Conservation (phyloP, 208 protist genomes). For the Trichomonas vaginalis region DNA sequence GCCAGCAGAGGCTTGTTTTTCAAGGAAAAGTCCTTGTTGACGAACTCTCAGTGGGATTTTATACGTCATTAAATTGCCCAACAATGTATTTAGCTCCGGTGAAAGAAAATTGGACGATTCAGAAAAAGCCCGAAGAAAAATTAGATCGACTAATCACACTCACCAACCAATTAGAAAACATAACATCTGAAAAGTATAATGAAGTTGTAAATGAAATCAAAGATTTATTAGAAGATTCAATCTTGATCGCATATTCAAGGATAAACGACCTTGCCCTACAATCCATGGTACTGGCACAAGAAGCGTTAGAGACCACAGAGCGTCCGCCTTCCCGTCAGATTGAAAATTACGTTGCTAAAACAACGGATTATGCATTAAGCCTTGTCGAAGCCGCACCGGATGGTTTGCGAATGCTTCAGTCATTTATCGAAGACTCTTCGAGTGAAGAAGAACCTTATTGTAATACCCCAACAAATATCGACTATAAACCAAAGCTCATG, state of each 20-base stretch:
- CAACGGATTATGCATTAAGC: neutral
- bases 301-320: neutral
- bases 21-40: neutral
- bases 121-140: neutral
- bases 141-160: neutral
- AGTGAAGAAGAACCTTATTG: neutral
- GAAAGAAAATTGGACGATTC: neutral
- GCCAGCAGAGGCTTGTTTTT: neutral
- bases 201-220: neutral
- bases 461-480: neutral
- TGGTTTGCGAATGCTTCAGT: neutral
- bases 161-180: neutral
- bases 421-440: neutral
- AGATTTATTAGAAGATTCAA: neutral
- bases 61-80: neutral
- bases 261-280: neutral
- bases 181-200: neutral
- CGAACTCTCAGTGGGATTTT: neutral
- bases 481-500: neutral
- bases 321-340: neutral
- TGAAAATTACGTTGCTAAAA: neutral
- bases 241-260: neutral
- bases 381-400: neutral
- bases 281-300: neutral
- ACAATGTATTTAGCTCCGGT: neutral